Evolutionary conservation across 495 filamentous ascomycete species (phyloP).

Genomic region (Clohesyomyces aquaticus): DNA sequence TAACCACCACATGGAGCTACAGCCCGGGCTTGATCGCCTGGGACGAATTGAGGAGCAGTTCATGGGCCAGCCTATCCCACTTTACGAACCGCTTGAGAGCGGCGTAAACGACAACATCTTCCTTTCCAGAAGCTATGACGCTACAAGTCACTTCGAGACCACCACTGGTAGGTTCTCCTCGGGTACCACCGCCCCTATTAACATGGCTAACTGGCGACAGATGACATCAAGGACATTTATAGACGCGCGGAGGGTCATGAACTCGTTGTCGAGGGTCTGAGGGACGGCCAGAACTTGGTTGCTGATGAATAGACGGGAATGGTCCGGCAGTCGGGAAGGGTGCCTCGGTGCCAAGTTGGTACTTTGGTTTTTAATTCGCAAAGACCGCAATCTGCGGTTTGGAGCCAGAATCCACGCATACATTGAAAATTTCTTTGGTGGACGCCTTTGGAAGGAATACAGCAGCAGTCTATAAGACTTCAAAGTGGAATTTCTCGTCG

Average conservation of each 20-base stretch:
- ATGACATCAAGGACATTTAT: conserved; percentile 95
- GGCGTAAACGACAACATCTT: conserved; percentile 90
- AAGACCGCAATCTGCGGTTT: conserved; percentile 2
- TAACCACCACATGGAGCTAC: conserved; percentile 94
- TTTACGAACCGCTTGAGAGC: conserved; percentile 89
- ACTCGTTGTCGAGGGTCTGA: conserved; percentile 62
- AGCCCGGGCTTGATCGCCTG: conserved; percentile 90
- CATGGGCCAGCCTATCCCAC: conserved; percentile 85
- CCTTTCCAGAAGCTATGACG: conserved; percentile 98
- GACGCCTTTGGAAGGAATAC: neutral
- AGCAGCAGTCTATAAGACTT: no score
- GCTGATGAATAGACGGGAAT: conserved; percentile 43
- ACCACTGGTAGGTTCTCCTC: conserved; percentile 60
- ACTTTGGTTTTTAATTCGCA: conserved; percentile 6
- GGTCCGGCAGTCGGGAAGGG: neutral
- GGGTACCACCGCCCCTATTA: neutral
- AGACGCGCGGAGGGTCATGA: conserved; percentile 84
- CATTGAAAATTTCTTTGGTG: neutral
- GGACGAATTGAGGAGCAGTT: conserved; percentile 96
- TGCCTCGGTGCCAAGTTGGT: conserved; percentile 13
- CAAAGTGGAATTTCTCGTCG: no score
- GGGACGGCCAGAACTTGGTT: conserved; percentile 50
- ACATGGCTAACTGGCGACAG: conserved; percentile 48
- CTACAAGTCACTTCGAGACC: conserved; percentile 96
- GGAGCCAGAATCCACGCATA: conserved; percentile 3